phyloP scores from a whole-genome alignment of 176 grass and related monocot species.

The Avena insularis region DNA sequence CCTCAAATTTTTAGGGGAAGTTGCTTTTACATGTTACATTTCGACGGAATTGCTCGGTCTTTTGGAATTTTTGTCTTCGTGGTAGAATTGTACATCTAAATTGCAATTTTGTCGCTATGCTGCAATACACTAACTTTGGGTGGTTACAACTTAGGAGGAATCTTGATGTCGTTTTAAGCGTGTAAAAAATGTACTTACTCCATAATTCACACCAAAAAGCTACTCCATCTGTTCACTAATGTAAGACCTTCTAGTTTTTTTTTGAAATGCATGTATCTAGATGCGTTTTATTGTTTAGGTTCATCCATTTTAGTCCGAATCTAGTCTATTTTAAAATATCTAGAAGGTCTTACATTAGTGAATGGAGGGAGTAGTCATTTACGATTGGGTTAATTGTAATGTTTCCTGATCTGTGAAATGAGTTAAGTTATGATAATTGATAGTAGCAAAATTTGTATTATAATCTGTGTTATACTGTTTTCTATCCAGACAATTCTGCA shows the following conservation, averaged over 20 bases:
- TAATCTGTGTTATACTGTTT: conserved; percentile 39
- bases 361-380: too few species aligned
- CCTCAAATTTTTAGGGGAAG: too few species aligned
- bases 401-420: conserved; percentile 33
- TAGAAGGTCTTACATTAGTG: too few species aligned
- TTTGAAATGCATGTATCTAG: too few species aligned
- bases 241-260: too few species aligned
- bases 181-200: background rate
- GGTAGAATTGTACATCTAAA: background rate
- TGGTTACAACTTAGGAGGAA: background rate
- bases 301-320: too few species aligned
- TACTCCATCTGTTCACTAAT: too few species aligned
- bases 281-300: too few species aligned
- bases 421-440: background rate
- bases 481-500: conserved; percentile 80
- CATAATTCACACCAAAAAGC: background rate
- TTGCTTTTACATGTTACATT: background rate
- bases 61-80: background rate
- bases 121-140: background rate
- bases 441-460: background rate
- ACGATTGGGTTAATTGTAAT: conserved; percentile 10
- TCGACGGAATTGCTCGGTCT: background rate
- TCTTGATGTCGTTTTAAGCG: conserved; percentile 21
- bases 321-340: too few species aligned
- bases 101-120: background rate